Conservation (phyloP, 768 basidiomycete species). For the Mycena kentingensis region DNA sequence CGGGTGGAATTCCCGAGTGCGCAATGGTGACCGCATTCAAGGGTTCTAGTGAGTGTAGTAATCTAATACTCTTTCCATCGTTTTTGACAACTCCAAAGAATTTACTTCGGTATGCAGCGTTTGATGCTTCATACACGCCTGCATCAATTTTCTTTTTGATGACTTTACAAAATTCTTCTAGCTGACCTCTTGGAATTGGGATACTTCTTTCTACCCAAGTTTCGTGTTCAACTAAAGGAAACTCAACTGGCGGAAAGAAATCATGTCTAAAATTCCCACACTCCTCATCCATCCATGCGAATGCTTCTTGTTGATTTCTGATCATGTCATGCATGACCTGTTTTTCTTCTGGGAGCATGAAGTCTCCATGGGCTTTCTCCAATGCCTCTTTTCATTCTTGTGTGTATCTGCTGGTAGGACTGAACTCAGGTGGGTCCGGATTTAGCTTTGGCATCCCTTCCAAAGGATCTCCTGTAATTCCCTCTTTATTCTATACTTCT, state of each 20-base stretch:
- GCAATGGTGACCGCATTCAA: conserved; percentile 28
- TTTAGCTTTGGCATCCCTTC: conserved; percentile 17
- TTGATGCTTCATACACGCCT: conserved; percentile 12
- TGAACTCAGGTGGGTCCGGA: conserved; percentile 22
- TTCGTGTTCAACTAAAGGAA: conserved; percentile 29
- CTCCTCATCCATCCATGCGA: conserved; percentile 13
- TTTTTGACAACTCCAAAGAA: conserved; percentile 36
- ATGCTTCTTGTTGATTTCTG: conserved; percentile 20
- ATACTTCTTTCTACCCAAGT: conserved; percentile 26
- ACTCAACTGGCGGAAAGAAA: conserved; percentile 12
- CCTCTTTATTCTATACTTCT: conserved; percentile 20
- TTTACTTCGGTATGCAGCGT: conserved; percentile 28
- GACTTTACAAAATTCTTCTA: conserved; percentile 16
- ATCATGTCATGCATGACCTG: conserved; percentile 27
- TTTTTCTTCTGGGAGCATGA: conserved; percentile 30
- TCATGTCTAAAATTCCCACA: conserved; percentile 12
- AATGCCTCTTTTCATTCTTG: conserved; percentile 22
- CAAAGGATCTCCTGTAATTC: conserved; percentile 31
- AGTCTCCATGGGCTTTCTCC: conserved; percentile 21
- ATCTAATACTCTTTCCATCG: conserved; percentile 24
- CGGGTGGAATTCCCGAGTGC: conserved; percentile 26
- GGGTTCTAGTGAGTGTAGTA: conserved; percentile 31
- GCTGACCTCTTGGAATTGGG: conserved; percentile 19
- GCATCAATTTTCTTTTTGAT: conserved; percentile 21
- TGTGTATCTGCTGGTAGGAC: conserved; percentile 20